Base-by-base conservation (phyloP, 75 land plant genomes). In the Pinus albicaulis region DNA sequence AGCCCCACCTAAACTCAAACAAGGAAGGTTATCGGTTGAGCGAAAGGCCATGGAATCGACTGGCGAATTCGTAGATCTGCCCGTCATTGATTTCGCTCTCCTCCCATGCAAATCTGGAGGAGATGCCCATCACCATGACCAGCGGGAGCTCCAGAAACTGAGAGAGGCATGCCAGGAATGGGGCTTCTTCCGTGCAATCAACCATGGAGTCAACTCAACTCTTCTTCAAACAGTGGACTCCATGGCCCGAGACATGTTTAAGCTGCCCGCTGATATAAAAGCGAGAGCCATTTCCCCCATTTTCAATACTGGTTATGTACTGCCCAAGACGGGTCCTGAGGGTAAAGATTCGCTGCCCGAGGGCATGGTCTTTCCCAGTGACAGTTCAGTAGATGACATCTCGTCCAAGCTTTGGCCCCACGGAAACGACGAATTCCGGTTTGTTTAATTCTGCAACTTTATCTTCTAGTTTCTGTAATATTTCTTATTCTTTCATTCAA, bases 121-220 rank as follows among this genome's bases (percentile, higher is more conserved):
- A 2, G 44, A 41, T 41, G 44, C 44, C 44, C 44, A 41, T 41
- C 44, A 41, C 7, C 44, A 41, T 41, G 44, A 41, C 44, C 44
- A 5, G 44, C 44, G 44, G 7, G 44, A 41, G 44, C 44, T 41
- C 7, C 6, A 41, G 44, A 41, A 41, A 62, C 65, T 62, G 5
- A 26, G 16, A 62, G 31, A 83, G 36, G 86, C 89, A 7, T 81
- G 84, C 77, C 71, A 80, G 71, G 80, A 75, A 57, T 86, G 84
- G 88, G 90, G 88, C 2, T 85, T 88, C 77, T 90, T 90, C 79
- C 74, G 72, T 71, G 81, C 87, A 24, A 72, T 56, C 61, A 90
- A 87, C 56, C 92, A 90, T 83, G 89, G 89, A 25, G 75, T 90
- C 59, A 64, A 84, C 22, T 68, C 56, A 26, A 78, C 80, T 44